These are phyloP conservation scores for Hygrophoropsis aurantiaca DNA, from an alignment of 768 basidiomycete genomes.

Conservation along the genomic window DNA sequence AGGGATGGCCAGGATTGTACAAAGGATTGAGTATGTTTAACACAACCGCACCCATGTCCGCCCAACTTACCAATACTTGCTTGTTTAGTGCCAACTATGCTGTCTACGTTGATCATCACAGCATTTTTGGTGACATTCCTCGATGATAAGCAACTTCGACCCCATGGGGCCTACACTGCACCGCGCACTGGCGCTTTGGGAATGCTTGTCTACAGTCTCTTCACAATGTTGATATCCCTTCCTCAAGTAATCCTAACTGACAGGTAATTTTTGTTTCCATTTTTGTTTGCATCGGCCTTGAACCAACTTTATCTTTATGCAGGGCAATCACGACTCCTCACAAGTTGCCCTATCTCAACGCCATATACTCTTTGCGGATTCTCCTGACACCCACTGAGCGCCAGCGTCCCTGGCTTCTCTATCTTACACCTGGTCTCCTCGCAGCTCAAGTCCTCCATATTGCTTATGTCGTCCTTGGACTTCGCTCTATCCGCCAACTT, in stretches of 20 bases:
- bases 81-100: conserved; percentile 44
- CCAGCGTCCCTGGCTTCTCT: conserved; percentile 75
- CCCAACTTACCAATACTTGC: conserved; percentile 42
- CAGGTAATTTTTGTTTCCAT: conserved; percentile 45
- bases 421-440: conserved; percentile 71
- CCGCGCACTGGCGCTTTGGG: conserved; percentile 63
- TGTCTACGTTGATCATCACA: conserved; percentile 55
- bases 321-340: conserved; percentile 86
- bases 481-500: conserved; percentile 45
- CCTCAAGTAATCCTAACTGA: conserved; percentile 77
- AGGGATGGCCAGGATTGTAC: conserved; percentile 75
- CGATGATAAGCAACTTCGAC: conserved; percentile 53
- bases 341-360: conserved; percentile 63
- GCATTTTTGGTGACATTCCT: conserved; percentile 57
- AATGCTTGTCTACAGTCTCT: conserved; percentile 61
- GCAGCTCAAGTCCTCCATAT: conserved; percentile 44
- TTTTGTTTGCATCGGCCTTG: not conserved
- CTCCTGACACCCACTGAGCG: conserved; percentile 83
- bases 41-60: conserved; percentile 2
- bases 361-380: conserved; percentile 58
- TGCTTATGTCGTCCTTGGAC: conserved; percentile 42
- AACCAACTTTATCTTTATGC: conserved; percentile 5
- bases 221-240: conserved; percentile 62
- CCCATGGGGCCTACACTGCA: conserved; percentile 61
- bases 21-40: conserved; percentile 65